Conservation (phyloP, 192 early-diverging fungal species). For the Pilaira anomala region DNA sequence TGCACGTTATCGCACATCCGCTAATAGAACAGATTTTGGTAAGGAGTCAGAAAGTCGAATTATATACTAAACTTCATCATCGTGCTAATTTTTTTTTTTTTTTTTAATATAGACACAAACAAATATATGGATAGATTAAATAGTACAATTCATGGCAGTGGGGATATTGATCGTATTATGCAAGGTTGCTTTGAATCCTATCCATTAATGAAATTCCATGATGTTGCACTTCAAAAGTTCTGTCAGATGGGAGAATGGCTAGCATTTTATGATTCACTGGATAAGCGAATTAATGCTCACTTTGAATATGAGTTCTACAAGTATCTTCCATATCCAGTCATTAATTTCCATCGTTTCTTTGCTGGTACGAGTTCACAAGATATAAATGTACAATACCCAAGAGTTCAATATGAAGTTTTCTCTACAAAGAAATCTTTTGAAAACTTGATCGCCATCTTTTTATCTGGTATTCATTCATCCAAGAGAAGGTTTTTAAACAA, state of each 20-base stretch:
- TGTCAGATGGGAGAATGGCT: conserved; percentile 74
- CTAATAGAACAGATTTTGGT: conserved; percentile 11
- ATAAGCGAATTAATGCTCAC: conserved; percentile 41
- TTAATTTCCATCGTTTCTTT: conserved; percentile 80
- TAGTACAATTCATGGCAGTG: conserved; percentile 55
- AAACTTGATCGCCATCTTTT: conserved; percentile 49
- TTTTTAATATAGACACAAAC: neutral
- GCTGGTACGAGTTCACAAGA: conserved; percentile 56
- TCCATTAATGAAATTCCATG: conserved; percentile 73
- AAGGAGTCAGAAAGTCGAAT: neutral
- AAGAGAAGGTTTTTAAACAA: conserved; percentile 49
- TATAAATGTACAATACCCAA: conserved; percentile 68
- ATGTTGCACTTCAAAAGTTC: conserved; percentile 65
- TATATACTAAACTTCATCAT: too few species aligned
- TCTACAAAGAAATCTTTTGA: conserved; percentile 50
- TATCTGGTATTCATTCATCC: conserved; percentile 44
- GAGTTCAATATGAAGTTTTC: conserved; percentile 66
- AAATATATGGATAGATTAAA: conserved; percentile 52
- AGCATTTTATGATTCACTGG: conserved; percentile 74
- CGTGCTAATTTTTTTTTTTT: too few species aligned
- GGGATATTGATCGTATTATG: conserved; percentile 86
- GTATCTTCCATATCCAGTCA: conserved; percentile 70
- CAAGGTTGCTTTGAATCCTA: conserved; percentile 94
- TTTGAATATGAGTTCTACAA: conserved; percentile 56
- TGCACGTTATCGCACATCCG: conserved; percentile 21